phyloP scores from a whole-genome alignment of 192 early-diverging fungal species.

The Mortierella claussenii region DNA sequence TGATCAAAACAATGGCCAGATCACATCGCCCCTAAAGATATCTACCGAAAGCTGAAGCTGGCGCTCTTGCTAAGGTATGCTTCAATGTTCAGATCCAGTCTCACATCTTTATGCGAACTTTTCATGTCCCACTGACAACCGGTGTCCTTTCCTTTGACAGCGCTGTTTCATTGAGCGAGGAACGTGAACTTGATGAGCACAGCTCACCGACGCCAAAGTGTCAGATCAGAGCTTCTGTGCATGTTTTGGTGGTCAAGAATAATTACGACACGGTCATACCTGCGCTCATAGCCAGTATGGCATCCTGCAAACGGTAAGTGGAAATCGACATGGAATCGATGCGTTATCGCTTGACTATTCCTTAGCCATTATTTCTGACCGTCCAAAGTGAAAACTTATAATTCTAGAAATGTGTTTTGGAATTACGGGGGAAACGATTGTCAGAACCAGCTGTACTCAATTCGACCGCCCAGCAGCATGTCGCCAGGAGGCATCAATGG shows the following conservation, averaged over 20 bases:
- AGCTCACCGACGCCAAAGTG: background rate
- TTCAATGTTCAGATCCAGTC: no score
- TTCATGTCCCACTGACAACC: no score
- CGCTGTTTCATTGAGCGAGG: constrained; percentile 24
- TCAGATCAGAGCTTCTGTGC: constrained; percentile 9
- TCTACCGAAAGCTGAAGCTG: constrained; percentile 40
- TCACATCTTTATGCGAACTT: no score
- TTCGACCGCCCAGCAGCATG: constrained; percentile 1
- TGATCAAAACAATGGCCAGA: constrained; percentile 11
- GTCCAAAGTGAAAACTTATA: no score
- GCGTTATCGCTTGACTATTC: no score
- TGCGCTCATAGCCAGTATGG: constrained; percentile 19
- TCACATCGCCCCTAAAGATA: constrained; percentile 3
- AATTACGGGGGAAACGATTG: constrained; percentile 15
- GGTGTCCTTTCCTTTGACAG: no score
- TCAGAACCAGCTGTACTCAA: constrained; percentile 2
- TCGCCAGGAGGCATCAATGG: constrained; percentile 5
- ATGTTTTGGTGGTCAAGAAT: constrained; percentile 31
- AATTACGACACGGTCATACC: constrained; percentile 23
- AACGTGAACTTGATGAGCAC: background rate
- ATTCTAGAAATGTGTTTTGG: constrained; percentile 22
- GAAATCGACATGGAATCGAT: no score
- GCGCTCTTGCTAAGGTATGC: constrained; percentile 37
- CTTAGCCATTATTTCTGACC: no score
- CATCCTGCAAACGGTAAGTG: constrained; percentile 10